Evolutionary conservation across 208 protist genomes (phyloP).

Genomic region (Leishmania tarentolae): DNA sequence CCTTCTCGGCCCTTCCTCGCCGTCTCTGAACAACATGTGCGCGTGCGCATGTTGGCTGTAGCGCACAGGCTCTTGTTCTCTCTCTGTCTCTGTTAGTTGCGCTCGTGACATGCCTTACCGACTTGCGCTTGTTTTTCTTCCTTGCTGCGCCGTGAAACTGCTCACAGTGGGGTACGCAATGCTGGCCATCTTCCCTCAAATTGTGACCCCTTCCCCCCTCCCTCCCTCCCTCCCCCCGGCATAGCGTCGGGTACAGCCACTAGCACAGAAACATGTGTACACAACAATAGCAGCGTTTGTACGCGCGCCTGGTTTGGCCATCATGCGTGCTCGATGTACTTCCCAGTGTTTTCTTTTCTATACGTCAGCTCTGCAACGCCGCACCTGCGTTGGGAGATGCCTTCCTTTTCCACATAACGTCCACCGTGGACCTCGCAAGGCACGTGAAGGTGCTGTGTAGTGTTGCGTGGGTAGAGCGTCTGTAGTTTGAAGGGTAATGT

Average conservation of each 20-base stretch:
- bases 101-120: not conserved
- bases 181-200: not conserved
- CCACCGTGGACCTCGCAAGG: too few species aligned
- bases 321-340: too few species aligned
- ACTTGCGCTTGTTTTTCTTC: not conserved
- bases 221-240: not conserved
- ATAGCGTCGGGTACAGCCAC: not conserved
- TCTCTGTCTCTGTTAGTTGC: not conserved
- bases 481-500: too few species aligned
- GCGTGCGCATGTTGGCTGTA: conserved; percentile 4
- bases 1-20: not conserved
- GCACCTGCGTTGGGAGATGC: too few species aligned
- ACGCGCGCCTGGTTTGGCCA: too few species aligned
- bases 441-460: too few species aligned
- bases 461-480: too few species aligned
- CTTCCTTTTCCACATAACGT: too few species aligned
- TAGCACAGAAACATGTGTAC: not conserved
- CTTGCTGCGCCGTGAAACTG: not conserved
- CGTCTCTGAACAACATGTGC: not conserved
- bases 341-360: too few species aligned
- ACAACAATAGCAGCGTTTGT: not conserved
- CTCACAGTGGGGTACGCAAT: not conserved
- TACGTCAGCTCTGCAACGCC: too few species aligned
- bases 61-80: conserved; percentile 5
- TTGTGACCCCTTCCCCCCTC: not conserved